Evolutionary conservation across 805 yeast species (phyloP).

Genomic region (Saturnispora silvae): DNA sequence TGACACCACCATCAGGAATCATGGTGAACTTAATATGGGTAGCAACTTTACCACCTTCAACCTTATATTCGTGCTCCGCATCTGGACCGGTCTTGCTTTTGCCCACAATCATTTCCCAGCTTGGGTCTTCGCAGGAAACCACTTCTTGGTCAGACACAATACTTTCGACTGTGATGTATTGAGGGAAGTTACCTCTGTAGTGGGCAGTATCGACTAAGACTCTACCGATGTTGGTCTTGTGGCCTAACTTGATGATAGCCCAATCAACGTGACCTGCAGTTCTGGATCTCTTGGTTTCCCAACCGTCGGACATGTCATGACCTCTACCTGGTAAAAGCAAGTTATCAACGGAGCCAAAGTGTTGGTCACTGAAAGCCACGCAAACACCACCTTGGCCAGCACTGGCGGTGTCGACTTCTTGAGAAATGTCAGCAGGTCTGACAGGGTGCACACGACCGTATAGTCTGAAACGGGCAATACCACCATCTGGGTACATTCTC

Average conservation of each 20-base stretch:
- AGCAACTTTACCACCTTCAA: conserved; percentile 25
- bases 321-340: conserved; percentile 90
- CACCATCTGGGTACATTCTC: conserved; percentile 96
- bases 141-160: conserved; percentile 27
- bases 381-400: conserved; percentile 87
- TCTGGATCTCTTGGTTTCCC: conserved; percentile 94
- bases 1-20: conserved; percentile 96
- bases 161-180: conserved; percentile 61
- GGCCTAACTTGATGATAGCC: conserved; percentile 78
- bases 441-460: conserved; percentile 80
- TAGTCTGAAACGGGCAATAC: conserved; percentile 87
- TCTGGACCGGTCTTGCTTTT: conserved; percentile 76
- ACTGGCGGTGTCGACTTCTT: conserved; percentile 63
- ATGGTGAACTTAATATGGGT: conserved; percentile 73
- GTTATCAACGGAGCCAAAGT: conserved; percentile 88
- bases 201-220: conserved; percentile 85
- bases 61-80: conserved; percentile 54
- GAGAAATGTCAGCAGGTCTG: conserved; percentile 35
- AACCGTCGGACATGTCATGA: conserved; percentile 93
- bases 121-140: conserved; percentile 30
- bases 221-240: conserved; percentile 42
- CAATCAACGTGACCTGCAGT: conserved; percentile 80
- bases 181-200: conserved; percentile 92
- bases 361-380: conserved; percentile 77
- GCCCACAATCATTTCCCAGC: conserved; percentile 58